These are phyloP conservation scores for Fusarium nanum DNA, from an alignment of 2,329 filamentous ascomycete genomes.

Conservation along the genomic window DNA sequence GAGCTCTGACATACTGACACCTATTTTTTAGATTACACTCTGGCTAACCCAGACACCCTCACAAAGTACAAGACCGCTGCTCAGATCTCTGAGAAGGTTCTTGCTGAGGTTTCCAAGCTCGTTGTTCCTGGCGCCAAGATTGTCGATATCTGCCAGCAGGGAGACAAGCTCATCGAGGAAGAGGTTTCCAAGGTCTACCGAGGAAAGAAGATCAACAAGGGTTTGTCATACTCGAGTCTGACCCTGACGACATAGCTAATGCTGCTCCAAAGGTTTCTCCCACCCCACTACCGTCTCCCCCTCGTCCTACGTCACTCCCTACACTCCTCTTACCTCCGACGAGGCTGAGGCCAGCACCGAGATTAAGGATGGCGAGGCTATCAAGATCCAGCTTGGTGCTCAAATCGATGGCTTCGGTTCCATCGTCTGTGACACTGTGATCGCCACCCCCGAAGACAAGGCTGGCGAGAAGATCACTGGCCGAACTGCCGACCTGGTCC, in stretches of 20 bases:
- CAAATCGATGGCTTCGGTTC: slow-evolving; percentile 98
- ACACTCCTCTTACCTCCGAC: slow-evolving; percentile 91
- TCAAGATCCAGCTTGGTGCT: slow-evolving; percentile 99
- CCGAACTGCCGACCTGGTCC: slow-evolving; percentile 84
- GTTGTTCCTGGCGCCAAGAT: slow-evolving; percentile 91
- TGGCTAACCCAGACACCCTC: slow-evolving; percentile 92
- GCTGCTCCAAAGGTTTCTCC: slow-evolving; percentile 72
- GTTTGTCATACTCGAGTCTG: slow-evolving; percentile 58
- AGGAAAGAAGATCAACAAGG: slow-evolving; percentile 96
- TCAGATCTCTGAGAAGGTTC: slow-evolving; percentile 93
- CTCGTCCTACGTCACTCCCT: slow-evolving; percentile 93
- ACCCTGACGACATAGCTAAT: slow-evolving; percentile 30
- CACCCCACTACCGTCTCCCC: slow-evolving; percentile 97
- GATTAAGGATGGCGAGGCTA: slow-evolving; percentile 85
- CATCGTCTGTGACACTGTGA: slow-evolving; percentile 92
- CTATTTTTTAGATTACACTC: slow-evolving; percentile 79
- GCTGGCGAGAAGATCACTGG: slow-evolving; percentile 75
- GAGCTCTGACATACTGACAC: slow-evolving; percentile 15
- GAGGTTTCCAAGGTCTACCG: slow-evolving; percentile 97
- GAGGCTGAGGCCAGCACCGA: slow-evolving; percentile 82
- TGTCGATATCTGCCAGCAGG: slow-evolving; percentile 92
- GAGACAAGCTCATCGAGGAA: slow-evolving; percentile 93
- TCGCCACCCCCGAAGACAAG: slow-evolving; percentile 74
- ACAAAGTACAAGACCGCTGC: slow-evolving; percentile 99
- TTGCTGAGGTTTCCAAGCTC: slow-evolving; percentile 81